Conservation (phyloP, 1,284 basidiomycete genomes). For the Ganoderma lucidum region DNA sequence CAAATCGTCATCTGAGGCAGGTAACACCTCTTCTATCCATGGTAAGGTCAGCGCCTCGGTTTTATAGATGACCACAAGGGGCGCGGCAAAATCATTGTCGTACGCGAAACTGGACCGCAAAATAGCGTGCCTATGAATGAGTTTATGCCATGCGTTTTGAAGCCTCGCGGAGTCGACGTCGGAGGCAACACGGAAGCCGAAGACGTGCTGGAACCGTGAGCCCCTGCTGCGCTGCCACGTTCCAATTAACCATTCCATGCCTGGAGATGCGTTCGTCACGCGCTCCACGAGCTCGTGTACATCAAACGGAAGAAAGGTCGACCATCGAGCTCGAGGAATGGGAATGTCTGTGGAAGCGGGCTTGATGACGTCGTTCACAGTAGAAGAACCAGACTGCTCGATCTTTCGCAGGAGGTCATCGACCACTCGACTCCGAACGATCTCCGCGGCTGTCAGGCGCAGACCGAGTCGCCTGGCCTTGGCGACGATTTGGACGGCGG, state of each 20-base stretch:
- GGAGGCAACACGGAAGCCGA: conserved; percentile 48
- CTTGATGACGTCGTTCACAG: not conserved
- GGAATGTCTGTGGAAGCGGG: conserved; percentile 19
- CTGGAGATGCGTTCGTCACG: conserved; percentile 38
- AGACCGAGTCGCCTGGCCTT: conserved; percentile 46
- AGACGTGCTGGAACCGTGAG: conserved; percentile 54
- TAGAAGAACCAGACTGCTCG: conserved; percentile 12
- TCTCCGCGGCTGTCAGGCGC: conserved; percentile 46
- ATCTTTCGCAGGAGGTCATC: conserved; percentile 43
- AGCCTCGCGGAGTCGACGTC: conserved; percentile 44
- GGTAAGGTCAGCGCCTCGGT: conserved; percentile 31
- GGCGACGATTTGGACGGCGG: conserved; percentile 55
- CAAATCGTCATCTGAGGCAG: conserved; percentile 24
- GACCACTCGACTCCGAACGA: conserved; percentile 50
- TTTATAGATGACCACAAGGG: conserved; percentile 50
- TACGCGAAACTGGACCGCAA: conserved; percentile 54
- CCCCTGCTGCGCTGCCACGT: conserved; percentile 54
- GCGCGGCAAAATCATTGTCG: conserved; percentile 36
- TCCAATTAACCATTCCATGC: conserved; percentile 53
- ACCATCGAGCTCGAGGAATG: conserved; percentile 28
- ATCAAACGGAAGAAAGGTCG: conserved; percentile 24
- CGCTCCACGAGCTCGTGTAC: conserved; percentile 30
- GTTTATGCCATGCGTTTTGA: conserved; percentile 46
- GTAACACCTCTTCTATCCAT: conserved; percentile 36
- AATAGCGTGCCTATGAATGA: conserved; percentile 49